phyloP scores from a whole-genome alignment of 306 rosid species.

The Cajanus cajan region DNA sequence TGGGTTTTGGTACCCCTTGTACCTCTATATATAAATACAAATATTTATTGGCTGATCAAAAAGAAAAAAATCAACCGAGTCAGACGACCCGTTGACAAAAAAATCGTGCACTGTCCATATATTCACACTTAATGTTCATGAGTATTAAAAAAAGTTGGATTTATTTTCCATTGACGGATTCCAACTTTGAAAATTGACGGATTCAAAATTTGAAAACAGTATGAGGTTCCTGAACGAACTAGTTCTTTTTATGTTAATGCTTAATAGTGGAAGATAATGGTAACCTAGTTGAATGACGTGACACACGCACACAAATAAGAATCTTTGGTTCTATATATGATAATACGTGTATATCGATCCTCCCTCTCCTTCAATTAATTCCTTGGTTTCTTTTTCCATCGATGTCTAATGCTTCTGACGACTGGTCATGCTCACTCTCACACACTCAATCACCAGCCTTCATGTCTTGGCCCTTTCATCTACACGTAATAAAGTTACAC shows the following conservation, averaged over 20 bases:
- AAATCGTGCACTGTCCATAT: background rate
- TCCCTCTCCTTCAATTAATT: background rate
- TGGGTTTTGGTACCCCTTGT: too few species aligned
- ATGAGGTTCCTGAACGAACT: background rate
- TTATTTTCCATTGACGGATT: background rate
- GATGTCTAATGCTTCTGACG: conserved; percentile 44
- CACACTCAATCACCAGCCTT: conserved; percentile 53
- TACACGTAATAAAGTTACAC: conserved; percentile 44
- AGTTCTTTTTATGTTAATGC: background rate
- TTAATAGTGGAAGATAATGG: background rate
- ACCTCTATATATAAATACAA: too few species aligned
- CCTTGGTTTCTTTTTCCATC: background rate
- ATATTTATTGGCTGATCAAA: too few species aligned
- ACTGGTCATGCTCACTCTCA: conserved; percentile 49
- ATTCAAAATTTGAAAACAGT: background rate
- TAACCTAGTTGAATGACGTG: background rate
- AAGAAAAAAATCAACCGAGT: too few species aligned
- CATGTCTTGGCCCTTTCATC: conserved; percentile 86
- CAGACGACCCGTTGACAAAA: too few species aligned
- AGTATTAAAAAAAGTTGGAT: background rate
- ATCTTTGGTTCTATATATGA: background rate
- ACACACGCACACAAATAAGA: background rate
- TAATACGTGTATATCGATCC: background rate
- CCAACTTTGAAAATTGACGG: background rate
- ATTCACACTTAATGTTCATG: background rate